Conservation (phyloP, 768 basidiomycete genomes). For the Podaxis sp. region DNA sequence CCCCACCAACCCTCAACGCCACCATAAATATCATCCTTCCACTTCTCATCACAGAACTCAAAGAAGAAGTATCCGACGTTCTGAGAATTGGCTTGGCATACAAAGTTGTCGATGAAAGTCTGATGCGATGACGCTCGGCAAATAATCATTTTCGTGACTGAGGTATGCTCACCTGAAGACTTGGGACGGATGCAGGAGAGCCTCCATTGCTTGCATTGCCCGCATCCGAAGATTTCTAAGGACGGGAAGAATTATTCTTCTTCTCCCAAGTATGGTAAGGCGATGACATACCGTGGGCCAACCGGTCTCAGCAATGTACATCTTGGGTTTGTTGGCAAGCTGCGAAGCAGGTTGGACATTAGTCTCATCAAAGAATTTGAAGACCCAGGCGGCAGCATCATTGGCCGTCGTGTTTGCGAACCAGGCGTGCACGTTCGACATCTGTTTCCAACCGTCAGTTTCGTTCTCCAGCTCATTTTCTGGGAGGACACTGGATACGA, state of each 20-base stretch:
- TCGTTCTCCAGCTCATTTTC: not conserved
- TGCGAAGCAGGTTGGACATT: constrained; percentile 59
- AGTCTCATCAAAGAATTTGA: constrained; percentile 67
- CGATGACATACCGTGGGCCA: constrained; percentile 57
- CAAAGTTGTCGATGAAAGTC: constrained; percentile 81
- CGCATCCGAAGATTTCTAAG: constrained; percentile 54
- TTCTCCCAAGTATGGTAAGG: not conserved
- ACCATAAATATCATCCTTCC: constrained; percentile 73
- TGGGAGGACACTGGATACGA: constrained; percentile 23
- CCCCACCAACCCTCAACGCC: constrained; percentile 73
- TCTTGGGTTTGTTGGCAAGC: constrained; percentile 69
- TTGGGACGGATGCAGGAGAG: constrained; percentile 55
- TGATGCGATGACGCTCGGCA: constrained; percentile 26
- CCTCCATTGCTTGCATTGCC: constrained; percentile 64
- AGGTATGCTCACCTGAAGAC: constrained; percentile 46
- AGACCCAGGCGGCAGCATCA: constrained; percentile 82
- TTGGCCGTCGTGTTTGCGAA: constrained; percentile 76
- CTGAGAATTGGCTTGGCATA: constrained; percentile 83
- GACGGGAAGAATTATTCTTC: not conserved
- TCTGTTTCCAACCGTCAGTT: constrained; percentile 31
- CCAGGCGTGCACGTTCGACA: constrained; percentile 95
- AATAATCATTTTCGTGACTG: not conserved
- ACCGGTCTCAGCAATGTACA: constrained; percentile 95
- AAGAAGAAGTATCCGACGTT: constrained; percentile 86
- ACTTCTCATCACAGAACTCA: constrained; percentile 78